Evolutionary conservation across 495 filamentous ascomycete genomes (phyloP), one percentile per base, ranked within the genome.

Genomic region (Eremomyces bilateralis): DNA sequence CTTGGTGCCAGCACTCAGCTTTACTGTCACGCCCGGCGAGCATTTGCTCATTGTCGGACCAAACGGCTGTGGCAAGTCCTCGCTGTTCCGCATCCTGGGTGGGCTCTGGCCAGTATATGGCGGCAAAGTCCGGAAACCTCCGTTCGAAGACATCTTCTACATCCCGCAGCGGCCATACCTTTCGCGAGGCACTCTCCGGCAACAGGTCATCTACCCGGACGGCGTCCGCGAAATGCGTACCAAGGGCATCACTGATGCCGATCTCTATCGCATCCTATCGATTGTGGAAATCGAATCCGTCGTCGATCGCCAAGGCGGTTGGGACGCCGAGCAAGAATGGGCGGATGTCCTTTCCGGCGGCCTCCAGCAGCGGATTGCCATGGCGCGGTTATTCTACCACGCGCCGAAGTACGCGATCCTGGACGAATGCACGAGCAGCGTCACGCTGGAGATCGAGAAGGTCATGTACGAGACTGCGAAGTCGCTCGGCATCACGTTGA

Each of bases 81-180:
- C 76, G 15, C 67, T 97, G 3, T 97, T 97, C 62, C 71, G 88
- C 18, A 97, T 97, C 48, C 65, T 97, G 21, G 88, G 88, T 33
- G 88, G 88, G 4, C 67, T 97, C 1, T 97, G 88, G 88, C 88
- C 88, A n/a, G 90, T 95, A 21, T 95, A 95, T 55, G 88, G 88
- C 38, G 88, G 88, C 24, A 76, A 64, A 1, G 88, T 97, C 17
- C 67, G 73, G 44, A 94, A 93, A 50, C 88, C 90, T 3, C 71
- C 75, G 0, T 80, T 80, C 42, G 67, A 73, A 29, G 76, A 85
- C 45, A 94, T 97, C 48, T 97, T 95, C 61, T 97, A 97, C 57
- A 92, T 97, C 46, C 88, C 88, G 0, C 88, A 97, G 49, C 73
- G 88, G 1, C 88, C 88, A 0, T 97, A 97, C 48, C 65, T 97